Conservation (phyloP, 2,329 filamentous ascomycete genomes). For the Xylariaceae sp. region DNA sequence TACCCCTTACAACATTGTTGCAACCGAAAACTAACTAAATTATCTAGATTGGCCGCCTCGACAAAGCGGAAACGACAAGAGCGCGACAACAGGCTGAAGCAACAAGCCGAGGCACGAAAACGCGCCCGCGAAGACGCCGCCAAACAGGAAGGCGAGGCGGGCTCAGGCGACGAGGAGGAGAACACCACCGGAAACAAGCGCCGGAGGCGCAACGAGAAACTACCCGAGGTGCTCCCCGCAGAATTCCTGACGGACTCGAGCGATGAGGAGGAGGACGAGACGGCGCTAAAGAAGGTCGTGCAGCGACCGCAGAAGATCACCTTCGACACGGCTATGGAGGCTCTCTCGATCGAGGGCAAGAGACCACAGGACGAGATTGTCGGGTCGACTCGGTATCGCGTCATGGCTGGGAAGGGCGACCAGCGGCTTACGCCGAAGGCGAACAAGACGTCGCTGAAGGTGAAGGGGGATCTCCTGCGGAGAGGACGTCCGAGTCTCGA, state of each 20-base stretch:
- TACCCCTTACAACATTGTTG: not conserved
- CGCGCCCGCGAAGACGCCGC: conserved; percentile 20
- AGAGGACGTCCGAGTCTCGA: conserved; percentile 38
- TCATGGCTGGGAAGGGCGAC: conserved; percentile 42
- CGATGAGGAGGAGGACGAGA: conserved; percentile 23
- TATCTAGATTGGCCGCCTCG: conserved; percentile 43
- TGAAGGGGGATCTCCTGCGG: conserved; percentile 42
- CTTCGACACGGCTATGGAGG: conserved; percentile 38
- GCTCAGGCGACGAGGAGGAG: conserved; percentile 13
- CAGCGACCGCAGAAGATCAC: conserved; percentile 40
- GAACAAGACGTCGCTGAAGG: conserved; percentile 38
- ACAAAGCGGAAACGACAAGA: conserved; percentile 53
- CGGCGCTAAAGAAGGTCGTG: conserved; percentile 22
- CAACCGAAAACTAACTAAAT: conserved; percentile 8
- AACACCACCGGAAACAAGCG: conserved; percentile 23
- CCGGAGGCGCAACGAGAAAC: conserved; percentile 33
- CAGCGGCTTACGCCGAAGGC: conserved; percentile 44
- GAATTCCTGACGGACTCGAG: conserved; percentile 50
- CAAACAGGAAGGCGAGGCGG: conserved; percentile 1
- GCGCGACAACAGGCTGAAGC: conserved; percentile 49
- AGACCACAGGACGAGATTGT: conserved; percentile 43
- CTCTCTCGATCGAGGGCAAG: conserved; percentile 35
- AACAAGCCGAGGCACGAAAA: conserved; percentile 50
- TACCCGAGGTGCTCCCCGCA: conserved; percentile 46
- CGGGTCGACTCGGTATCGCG: conserved; percentile 51